These are phyloP conservation scores for Rosa chinensis DNA, from an alignment of 306 rosid species.

Conservation along the genomic window DNA sequence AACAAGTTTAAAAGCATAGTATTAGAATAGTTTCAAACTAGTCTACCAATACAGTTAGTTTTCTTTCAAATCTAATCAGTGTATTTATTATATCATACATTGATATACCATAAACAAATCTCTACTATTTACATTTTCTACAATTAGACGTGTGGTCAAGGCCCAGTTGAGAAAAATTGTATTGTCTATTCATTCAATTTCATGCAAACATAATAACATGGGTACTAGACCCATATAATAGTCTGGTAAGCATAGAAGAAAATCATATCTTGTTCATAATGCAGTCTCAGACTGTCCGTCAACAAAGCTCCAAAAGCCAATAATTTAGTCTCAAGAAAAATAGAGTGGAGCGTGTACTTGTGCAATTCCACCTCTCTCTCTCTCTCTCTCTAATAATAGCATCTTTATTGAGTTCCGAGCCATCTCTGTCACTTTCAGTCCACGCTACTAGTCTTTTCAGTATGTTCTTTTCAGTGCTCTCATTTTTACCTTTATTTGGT, in stretches of 20 bases:
- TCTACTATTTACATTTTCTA: background rate
- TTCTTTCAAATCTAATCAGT: no score
- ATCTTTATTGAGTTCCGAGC: constrained; percentile 23
- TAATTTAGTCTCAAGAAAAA: background rate
- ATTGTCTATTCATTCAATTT: no score
- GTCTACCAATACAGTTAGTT: no score
- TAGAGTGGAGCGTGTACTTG: background rate
- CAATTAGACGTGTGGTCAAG: background rate
- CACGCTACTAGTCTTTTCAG: background rate
- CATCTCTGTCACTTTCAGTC: constrained; percentile 5
- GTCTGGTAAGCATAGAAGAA: background rate
- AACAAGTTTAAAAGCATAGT: no score
- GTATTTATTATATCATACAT: no score
- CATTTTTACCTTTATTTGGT: background rate
- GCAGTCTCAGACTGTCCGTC: background rate
- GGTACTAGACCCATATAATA: background rate
- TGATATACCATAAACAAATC: no score
- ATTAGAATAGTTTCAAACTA: no score
- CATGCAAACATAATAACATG: background rate
- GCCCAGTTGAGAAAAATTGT: background rate
- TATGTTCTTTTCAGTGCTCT: background rate
- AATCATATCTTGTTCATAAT: background rate
- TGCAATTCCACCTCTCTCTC: background rate
- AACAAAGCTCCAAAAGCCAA: background rate
- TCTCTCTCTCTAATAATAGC: constrained; percentile 12